Base-by-base conservation (phyloP, 2,329 filamentous ascomycete species). In the Ceratocystiopsis brevicomis region DNA sequence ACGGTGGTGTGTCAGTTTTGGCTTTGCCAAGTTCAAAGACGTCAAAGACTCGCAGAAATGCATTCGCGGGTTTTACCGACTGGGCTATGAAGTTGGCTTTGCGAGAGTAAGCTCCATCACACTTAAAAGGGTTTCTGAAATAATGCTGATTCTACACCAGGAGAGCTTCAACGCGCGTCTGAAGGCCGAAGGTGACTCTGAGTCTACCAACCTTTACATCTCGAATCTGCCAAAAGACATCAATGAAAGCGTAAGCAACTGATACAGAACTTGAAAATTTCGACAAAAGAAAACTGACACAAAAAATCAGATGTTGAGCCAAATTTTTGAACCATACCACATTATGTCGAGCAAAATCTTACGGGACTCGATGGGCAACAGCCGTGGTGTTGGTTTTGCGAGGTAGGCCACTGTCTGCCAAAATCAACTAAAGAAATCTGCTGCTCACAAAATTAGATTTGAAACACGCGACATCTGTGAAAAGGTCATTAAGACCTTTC, bases 141-240 rank as follows among this genome's bases (percentile, higher is more conserved):
- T 10, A 30, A 9, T 2, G 25, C 25, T 30, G 25, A 30, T 30
- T 6, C 25, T 6, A 30, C 8, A 30, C 4, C 30, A 92, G 81
- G 90, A 96, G 67, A 96, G 88, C 17, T 95, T 96, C 65, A 98
- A 98, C 61, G 87, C 87, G 52, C 86, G 92, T 53, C 81, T 98
- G 54, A 96, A 98, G 70, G 88, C 90, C 39, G 83, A 96, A 56
- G 81, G 87, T 44, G 88, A 98, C 55, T 82, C 81, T 42, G 56
- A 62, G 37, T 96, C 92, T 39, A 96, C 90, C 50, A 98, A 98
- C 58, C 73, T 98, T 49, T 98, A 98, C 61, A 87, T 96, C 49
- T 98, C 92, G 25, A 98, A 96, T 61, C 73, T 98, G 38, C 90
- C 90, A 34, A 87, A 88, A 62, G 76, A 78, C 49, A 77, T 93